Conservation (phyloP, 2,329 filamentous ascomycete genomes). For the Colletotrichum zoysiae region DNA sequence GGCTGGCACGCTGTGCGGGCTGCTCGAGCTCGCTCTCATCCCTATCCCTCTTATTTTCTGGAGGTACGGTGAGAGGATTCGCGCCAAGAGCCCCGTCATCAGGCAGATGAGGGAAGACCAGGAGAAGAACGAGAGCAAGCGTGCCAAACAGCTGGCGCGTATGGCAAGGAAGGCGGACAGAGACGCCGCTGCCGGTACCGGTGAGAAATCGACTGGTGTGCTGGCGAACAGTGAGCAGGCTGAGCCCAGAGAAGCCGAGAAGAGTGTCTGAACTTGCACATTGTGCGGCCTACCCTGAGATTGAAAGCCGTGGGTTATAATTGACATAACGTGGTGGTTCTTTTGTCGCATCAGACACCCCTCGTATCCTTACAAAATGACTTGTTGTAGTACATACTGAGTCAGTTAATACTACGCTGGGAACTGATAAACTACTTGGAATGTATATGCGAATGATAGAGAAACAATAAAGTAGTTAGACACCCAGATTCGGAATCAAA, state of each 20-base stretch:
- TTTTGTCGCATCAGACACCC: neutral
- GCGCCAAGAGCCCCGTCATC: conserved; percentile 63
- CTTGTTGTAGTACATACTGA: neutral
- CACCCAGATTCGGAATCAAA: neutral
- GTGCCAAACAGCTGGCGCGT: conserved; percentile 48
- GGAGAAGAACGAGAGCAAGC: conserved; percentile 52
- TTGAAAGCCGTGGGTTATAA: no score
- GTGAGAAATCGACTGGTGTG: conserved; percentile 26
- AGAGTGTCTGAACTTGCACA: conserved; percentile 8
- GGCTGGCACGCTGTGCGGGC: conserved; percentile 80
- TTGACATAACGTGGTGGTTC: neutral
- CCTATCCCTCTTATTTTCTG: conserved; percentile 88
- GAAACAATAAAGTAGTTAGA: neutral
- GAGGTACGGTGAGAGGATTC: conserved; percentile 66
- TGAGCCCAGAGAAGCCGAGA: conserved; percentile 15
- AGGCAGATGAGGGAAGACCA: conserved; percentile 60
- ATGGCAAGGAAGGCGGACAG: conserved; percentile 44
- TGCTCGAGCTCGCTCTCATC: conserved; percentile 79
- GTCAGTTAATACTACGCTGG: neutral
- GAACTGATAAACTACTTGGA: neutral
- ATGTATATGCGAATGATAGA: neutral
- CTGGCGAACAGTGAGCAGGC: conserved; percentile 16
- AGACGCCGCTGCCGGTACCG: conserved; percentile 24
- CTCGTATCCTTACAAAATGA: neutral
- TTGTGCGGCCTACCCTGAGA: neutral